Percentiles rank a stretch among this genome's conserved stretches.
Conservation (phyloP, 1,139 yeast genomes). For the Scheffersomyces titani region DNA sequence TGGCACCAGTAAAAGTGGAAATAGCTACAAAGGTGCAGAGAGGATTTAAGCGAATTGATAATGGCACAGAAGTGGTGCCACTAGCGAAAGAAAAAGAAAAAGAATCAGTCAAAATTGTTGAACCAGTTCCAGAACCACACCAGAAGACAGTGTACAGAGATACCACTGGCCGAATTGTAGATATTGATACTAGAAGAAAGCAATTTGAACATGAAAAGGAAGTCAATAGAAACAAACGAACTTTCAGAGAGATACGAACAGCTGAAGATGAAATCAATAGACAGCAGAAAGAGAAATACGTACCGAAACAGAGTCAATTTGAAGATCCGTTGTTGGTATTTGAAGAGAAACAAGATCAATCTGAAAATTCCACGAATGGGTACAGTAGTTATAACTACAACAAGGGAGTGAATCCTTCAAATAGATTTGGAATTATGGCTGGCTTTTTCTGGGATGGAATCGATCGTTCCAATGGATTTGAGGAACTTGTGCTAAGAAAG, state of each 20-base stretch:
- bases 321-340: constrained; percentile 74
- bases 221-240: constrained; percentile 25
- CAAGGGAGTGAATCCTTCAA: constrained; percentile 57
- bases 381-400: constrained; percentile 24
- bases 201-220: constrained; percentile 26
- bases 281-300: constrained; percentile 14
- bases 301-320: constrained; percentile 32
- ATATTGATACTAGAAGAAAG: constrained; percentile 33
- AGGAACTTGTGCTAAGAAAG: constrained; percentile 58
- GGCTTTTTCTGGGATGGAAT: constrained; percentile 94
- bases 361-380: background rate
- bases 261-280: constrained; percentile 27
- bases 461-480: constrained; percentile 91
- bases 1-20: constrained; percentile 26
- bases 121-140: constrained; percentile 6
- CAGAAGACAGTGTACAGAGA: constrained; percentile 62
- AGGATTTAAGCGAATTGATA: constrained; percentile 43
- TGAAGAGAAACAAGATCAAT: constrained; percentile 26
- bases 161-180: constrained; percentile 52
- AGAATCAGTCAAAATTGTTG: constrained; percentile 4
- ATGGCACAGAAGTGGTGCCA: constrained; percentile 18
- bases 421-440: constrained; percentile 75
- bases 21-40: constrained; percentile 9
- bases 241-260: constrained; percentile 48
- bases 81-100: constrained; percentile 1